Percentiles rank a stretch among this genome's conserved stretches.
phyloP scores from a whole-genome alignment of 305 asterid genomes.

The Fraxinus paxiana region DNA sequence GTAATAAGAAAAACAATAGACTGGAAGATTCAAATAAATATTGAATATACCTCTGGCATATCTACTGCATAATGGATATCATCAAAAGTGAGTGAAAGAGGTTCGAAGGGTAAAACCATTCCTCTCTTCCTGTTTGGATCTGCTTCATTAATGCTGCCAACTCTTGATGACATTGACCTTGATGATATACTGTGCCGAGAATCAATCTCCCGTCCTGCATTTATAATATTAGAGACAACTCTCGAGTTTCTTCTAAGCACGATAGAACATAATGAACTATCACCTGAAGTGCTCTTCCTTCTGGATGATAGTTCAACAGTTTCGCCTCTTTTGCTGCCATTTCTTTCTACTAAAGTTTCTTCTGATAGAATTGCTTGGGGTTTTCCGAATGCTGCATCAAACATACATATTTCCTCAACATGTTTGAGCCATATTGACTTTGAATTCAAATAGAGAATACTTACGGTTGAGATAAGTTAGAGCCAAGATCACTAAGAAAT shows the following conservation, averaged over 20 bases:
- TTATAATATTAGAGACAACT: background rate
- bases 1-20: background rate
- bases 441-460: slow-evolving; percentile 14
- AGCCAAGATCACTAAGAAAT: slow-evolving; percentile 55
- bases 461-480: slow-evolving; percentile 83
- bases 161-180: slow-evolving; percentile 49
- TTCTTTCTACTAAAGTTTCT: slow-evolving; percentile 46
- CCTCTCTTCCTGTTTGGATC: slow-evolving; percentile 59
- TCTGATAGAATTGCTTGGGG: slow-evolving; percentile 57
- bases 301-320: slow-evolving; percentile 32
- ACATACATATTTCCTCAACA: slow-evolving; percentile 4
- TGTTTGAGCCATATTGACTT: background rate
- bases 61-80: slow-evolving; percentile 78
- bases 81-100: slow-evolving; percentile 80
- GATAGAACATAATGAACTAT: background rate
- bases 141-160: slow-evolving; percentile 38
- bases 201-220: slow-evolving; percentile 35
- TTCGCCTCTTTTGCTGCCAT: slow-evolving; percentile 38
- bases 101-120: slow-evolving; percentile 86
- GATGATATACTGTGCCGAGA: slow-evolving; percentile 45
- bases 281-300: slow-evolving; percentile 35
- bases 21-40: background rate
- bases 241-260: background rate
- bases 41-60: slow-evolving; percentile 68
- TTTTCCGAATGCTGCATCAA: slow-evolving; percentile 71